Evolutionary conservation across 306 rosid species (phyloP).

Genomic region (Cucurbita argyrosperma): DNA sequence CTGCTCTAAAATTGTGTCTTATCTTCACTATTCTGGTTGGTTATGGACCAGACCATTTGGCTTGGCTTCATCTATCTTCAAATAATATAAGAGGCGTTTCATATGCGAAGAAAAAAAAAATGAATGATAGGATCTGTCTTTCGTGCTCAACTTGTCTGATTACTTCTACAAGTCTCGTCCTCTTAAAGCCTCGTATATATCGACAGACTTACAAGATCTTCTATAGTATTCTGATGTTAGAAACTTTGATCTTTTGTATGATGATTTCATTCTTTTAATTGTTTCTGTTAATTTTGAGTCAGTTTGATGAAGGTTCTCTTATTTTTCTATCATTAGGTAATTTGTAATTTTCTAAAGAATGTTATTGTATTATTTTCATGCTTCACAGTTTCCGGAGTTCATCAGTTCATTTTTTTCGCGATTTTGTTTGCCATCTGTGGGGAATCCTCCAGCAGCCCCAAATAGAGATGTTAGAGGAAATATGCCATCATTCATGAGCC

Average conservation of each 20-base stretch:
- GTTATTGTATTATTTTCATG: conserved; percentile 12
- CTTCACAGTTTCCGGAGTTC: conserved; percentile 60
- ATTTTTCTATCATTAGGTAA: background rate
- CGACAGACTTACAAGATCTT: background rate
- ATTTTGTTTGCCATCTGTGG: conserved; percentile 55
- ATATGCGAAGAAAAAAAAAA: background rate
- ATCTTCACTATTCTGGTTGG: background rate
- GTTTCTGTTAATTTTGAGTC: background rate
- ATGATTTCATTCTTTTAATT: background rate
- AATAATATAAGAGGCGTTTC: background rate
- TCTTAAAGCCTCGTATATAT: background rate
- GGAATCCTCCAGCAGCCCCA: conserved; percentile 50
- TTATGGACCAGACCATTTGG: background rate
- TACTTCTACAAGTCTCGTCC: background rate
- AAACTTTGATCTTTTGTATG: background rate
- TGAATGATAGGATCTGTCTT: background rate
- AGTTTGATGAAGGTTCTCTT: background rate
- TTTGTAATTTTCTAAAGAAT: conserved; percentile 6
- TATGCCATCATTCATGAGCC: conserved; percentile 41
- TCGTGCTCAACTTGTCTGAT: background rate
- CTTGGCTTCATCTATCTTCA: background rate
- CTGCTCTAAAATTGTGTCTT: background rate
- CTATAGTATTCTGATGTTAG: background rate
- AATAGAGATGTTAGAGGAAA: conserved; percentile 39
- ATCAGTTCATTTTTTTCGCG: conserved; percentile 56